Conservation (phyloP, 2,329 filamentous ascomycete genomes). For the Diaporthe sp. region DNA sequence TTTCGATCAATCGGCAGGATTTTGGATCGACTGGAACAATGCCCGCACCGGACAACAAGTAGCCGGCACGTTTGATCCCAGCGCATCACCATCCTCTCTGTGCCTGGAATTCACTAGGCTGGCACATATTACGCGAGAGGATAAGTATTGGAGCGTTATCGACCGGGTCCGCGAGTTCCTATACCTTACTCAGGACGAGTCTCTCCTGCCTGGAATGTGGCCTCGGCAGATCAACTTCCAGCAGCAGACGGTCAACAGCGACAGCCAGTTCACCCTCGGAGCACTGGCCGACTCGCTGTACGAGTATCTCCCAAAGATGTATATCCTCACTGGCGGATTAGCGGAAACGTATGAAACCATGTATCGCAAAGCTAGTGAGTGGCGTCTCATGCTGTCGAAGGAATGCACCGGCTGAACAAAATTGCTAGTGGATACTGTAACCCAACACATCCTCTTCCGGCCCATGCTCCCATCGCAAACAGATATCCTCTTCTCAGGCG, state of each 20-base stretch:
- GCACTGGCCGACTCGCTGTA: constrained; percentile 57
- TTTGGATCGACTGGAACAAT: constrained; percentile 66
- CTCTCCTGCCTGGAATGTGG: constrained; percentile 6
- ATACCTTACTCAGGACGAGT: background rate
- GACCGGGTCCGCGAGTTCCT: constrained; percentile 59
- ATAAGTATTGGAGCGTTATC: constrained; percentile 82
- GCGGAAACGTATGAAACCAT: constrained; percentile 71
- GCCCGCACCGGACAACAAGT: constrained; percentile 51
- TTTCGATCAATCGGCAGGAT: constrained; percentile 48
- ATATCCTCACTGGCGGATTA: constrained; percentile 72
- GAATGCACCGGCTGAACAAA: background rate
- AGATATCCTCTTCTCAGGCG: constrained; percentile 72
- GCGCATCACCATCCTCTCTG: constrained; percentile 67
- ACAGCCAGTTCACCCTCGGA: constrained; percentile 57
- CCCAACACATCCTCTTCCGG: constrained; percentile 73
- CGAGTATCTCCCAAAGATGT: constrained; percentile 58
- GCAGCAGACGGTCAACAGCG: constrained; percentile 47
- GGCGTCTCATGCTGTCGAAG: constrained; percentile 47
- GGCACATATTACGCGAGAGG: constrained; percentile 76
- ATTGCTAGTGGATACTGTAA: constrained; percentile 43
- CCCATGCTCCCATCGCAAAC: constrained; percentile 71
- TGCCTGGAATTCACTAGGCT: constrained; percentile 79
- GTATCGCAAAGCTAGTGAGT: constrained; percentile 70
- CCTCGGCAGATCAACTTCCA: constrained; percentile 42
- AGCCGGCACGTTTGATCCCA: constrained; percentile 53